Conservation (phyloP, 2,329 filamentous ascomycete species). For the Neofusicoccum laricinum region DNA sequence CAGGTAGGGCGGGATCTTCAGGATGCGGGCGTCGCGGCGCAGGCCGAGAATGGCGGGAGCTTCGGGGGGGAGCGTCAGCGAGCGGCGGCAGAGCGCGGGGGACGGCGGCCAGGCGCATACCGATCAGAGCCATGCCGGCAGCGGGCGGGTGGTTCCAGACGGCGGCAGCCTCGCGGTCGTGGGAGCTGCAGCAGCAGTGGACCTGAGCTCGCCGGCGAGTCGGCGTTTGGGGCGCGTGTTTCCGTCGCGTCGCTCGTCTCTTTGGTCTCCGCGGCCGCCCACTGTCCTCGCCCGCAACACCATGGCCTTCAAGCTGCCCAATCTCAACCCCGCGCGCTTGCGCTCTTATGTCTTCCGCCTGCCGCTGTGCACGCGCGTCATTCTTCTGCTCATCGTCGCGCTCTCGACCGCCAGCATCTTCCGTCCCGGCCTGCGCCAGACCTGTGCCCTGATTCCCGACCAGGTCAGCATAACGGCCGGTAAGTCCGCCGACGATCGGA, state of each 20-base stretch:
- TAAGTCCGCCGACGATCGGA: constrained; percentile 45
- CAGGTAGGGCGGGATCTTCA: constrained; percentile 82
- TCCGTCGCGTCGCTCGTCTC: constrained; percentile 15
- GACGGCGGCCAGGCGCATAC: constrained; percentile 23
- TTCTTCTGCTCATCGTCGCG: constrained; percentile 63
- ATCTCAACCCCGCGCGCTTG: constrained; percentile 69
- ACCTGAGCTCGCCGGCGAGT: neutral
- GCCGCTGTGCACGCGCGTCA: constrained; percentile 79
- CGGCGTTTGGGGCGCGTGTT: constrained; percentile 12
- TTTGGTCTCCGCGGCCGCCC: neutral
- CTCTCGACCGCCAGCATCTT: constrained; percentile 70
- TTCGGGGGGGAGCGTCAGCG: constrained; percentile 22
- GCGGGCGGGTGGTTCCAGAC: neutral
- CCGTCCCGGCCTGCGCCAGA: constrained; percentile 69
- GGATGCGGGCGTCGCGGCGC: constrained; percentile 75
- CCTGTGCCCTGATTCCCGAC: constrained; percentile 75
- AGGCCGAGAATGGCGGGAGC: constrained; percentile 62
- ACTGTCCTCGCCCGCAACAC: constrained; percentile 18
- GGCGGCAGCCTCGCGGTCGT: neutral
- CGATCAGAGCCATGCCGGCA: constrained; percentile 34
- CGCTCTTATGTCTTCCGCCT: constrained; percentile 80
- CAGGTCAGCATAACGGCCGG: constrained; percentile 69
- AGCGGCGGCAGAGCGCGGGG: constrained; percentile 16
- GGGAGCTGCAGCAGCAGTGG: neutral
- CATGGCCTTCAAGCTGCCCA: constrained; percentile 48